phyloP scores from a whole-genome alignment of 2,329 filamentous ascomycete species.

The Falciphora oryzae region DNA sequence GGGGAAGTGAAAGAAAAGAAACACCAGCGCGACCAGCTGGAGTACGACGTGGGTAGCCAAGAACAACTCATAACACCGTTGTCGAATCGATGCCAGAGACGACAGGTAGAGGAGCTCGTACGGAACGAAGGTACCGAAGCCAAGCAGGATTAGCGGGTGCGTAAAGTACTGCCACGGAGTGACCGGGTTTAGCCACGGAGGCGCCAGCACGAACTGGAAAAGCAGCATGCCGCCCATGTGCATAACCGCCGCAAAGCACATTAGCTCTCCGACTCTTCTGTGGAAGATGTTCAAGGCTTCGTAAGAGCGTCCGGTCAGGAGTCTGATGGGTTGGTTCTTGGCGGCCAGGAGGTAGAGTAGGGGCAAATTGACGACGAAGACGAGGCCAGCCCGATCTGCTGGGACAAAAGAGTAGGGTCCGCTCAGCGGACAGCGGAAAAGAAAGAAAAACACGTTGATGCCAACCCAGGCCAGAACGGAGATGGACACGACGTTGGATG shows the following conservation, averaged over 20 bases:
- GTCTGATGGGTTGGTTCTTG: constrained; percentile 59
- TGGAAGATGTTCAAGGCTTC: constrained; percentile 62
- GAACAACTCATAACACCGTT: constrained; percentile 58
- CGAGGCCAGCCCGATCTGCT: constrained; percentile 49
- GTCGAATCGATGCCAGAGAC: constrained; percentile 52
- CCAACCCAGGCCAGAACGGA: constrained; percentile 44
- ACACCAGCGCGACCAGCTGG: constrained; percentile 46
- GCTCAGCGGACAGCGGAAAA: constrained; percentile 44
- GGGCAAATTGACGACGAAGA: constrained; percentile 44
- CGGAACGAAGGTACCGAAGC: constrained; percentile 42
- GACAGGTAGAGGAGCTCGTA: constrained; percentile 60
- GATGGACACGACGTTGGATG: constrained; percentile 50
- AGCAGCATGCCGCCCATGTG: constrained; percentile 50
- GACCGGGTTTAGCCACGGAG: constrained; percentile 34
- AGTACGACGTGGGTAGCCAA: constrained; percentile 52
- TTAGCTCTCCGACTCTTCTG: constrained; percentile 54
- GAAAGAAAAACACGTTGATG: constrained; percentile 52
- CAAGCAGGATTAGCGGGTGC: constrained; percentile 32
- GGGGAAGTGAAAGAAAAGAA: constrained; percentile 55
- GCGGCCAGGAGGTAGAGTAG: constrained; percentile 57
- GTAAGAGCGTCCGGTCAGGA: constrained; percentile 58
- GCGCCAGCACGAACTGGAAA: constrained; percentile 47
- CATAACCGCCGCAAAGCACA: constrained; percentile 53
- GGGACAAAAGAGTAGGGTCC: constrained; percentile 49
- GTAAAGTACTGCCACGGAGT: constrained; percentile 44